Evolutionary conservation across 2,329 filamentous ascomycete species (phyloP), one percentile per base, ranked within the genome.

Genomic region (Neobulgaria alba): DNA sequence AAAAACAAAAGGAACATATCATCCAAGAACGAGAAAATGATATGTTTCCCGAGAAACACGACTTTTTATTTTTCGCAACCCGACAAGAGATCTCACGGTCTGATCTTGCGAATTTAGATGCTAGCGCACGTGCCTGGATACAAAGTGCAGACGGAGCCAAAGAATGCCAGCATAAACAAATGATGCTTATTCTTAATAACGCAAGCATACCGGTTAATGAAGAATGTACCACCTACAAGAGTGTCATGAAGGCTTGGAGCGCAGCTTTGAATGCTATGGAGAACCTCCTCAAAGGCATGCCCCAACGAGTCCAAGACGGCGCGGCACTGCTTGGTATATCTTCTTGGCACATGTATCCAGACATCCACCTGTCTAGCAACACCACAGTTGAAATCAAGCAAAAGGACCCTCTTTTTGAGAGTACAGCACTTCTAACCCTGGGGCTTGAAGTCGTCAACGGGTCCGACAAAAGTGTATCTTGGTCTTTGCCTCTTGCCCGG

Each of bases 261-360:
- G 38, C 23, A n/a, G 53, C 52, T 12, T 30, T 59, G 29, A 36
- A 46, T 10, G 38, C 45, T 2, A 48, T 57, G 44, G 38, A 57
- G 2, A 38, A 41, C 2, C 34, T 57, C 0, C 43, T 57, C 3
- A 40, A 38, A 14, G 55, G 56, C 7, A 47, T 49, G 8, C 45
- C 53, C 0, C 49, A 58, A 36, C 30, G 29, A 10, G 38, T 43
- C 8, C 38, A 43, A 21, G 31, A 38, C 5, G 44, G 46, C 2
- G 41, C 47, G 2, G 31, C 45, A 9, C 26, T 57, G 3, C 32
- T 57, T 16, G 55, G 37, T 3, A 38, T 57, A 8, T 47, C 42
- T 2, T 42, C 55, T 0, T 57, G 53, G 55, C 55, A 57, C 36
- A 20, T 57, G 3, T 55, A 54, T 37, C 55, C 53, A 2, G 51